Evolutionary conservation across 2,329 filamentous ascomycete species (phyloP).

Genomic region (Colletotrichum sp.): DNA sequence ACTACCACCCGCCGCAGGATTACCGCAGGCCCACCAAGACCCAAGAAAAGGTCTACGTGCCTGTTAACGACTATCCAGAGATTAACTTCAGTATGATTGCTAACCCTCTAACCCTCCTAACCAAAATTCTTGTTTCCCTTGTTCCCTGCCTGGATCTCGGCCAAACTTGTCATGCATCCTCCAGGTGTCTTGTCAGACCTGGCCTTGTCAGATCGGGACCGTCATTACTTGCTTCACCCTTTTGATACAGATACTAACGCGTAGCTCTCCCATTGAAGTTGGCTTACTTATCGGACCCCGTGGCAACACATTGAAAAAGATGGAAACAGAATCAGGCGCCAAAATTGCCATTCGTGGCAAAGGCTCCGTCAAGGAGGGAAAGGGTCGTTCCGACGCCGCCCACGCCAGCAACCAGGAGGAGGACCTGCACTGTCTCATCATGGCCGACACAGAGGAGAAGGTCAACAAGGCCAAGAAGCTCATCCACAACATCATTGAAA

Average conservation of each 20-base stretch:
- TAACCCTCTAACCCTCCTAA: slow-evolving; percentile 94
- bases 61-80: slow-evolving; percentile 99
- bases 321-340: slow-evolving; percentile 95
- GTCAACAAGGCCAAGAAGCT: slow-evolving; percentile 99
- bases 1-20: slow-evolving; percentile 98
- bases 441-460: slow-evolving; percentile 99
- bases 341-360: slow-evolving; percentile 99
- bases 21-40: slow-evolving; percentile 99
- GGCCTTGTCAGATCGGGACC: slow-evolving; percentile 32
- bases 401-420: slow-evolving; percentile 99
- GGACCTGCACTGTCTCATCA: slow-evolving; percentile 98
- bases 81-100: slow-evolving; percentile 99
- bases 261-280: slow-evolving; percentile 89
- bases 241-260: slow-evolving; percentile 78
- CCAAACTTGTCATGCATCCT: slow-evolving; percentile 43
- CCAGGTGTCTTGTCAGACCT: slow-evolving; percentile 27
- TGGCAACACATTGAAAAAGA: slow-evolving; percentile 99
- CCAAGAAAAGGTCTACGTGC: slow-evolving; percentile 99
- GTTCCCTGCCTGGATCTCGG: slow-evolving; percentile 46
- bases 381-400: slow-evolving; percentile 97
- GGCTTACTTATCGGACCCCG: slow-evolving; percentile 99
- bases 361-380: slow-evolving; percentile 99
- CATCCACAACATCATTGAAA: slow-evolving; percentile 98
- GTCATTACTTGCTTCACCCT: slow-evolving; percentile 39
- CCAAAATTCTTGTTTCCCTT: slow-evolving; percentile 43